Base-by-base conservation (phyloP, 805 yeast species). In the Candida quercuum region DNA sequence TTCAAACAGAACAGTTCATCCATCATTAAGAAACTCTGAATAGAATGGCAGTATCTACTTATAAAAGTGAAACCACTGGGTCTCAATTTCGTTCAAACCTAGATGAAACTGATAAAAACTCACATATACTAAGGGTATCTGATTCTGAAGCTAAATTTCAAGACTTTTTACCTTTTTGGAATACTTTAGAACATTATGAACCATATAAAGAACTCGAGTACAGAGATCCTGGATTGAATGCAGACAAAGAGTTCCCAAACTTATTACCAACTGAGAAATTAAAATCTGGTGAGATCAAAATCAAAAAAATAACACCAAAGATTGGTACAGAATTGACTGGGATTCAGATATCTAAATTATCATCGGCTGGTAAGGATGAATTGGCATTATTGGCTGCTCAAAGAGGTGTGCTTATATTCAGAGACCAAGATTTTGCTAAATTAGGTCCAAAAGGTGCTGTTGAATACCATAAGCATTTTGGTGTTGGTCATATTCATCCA, bases 401-500 rank as follows among this genome's bases (percentile, higher is more conserved):
- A 52, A 63, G 80, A 52, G 84, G 82, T 53, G 81, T 81, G 21
- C 76, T 73, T 19, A 71, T 74, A 3, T 75, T 78, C 56, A 66
- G 79, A 49, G 67, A 73, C 41, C 84, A 78, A 57, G 84, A 81
- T 55, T 72, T 80, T 42, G 72, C 74, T 32, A 59, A 66, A 11
- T 54, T 67, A 36, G 73, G 78, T 12, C 53, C 76, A 9, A 60
- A 57, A 15, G 67, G 64, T 42, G 53, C 57, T 19, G 58, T 52
- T 18, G 67, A 78, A 28, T 78, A 65, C 59, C 84, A 81, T 28
- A 55, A 55, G 29, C 72, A 81, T 52, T 81, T 76, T 54, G 87
- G 88, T 24, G 74, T 75, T 28, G 67, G 75, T 43, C 86, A 81
- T 57, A 68, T 78, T 44, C 87, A 81, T 52, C 84, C 84, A 34